Base-by-base conservation (phyloP, 2,329 filamentous ascomycete genomes). In the Parastagonospora avenae region DNA sequence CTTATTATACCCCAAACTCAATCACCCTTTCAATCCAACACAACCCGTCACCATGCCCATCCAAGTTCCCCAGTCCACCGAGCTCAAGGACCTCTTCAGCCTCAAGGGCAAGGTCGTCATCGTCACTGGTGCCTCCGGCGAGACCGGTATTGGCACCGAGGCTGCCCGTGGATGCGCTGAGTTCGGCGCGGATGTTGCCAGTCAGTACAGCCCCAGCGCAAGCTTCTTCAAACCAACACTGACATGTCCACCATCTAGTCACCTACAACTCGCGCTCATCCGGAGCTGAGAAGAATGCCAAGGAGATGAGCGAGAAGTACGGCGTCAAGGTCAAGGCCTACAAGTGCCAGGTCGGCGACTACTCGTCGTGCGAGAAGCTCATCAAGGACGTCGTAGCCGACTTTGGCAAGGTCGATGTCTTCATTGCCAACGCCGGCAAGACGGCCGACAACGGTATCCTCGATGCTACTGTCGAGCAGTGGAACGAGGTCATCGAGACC, bases 401-500 rank as follows among this genome's bases (percentile, higher is more conserved):
- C 68, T 92, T 92, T 62, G 85, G 85, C 73, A 81, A 85, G 75
- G 82, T 88, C 65, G 85, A 88, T 65, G 82, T 81, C 63, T 86
- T 87, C 74, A 82, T 88, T 59, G 85, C 85, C 74, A 88, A 88
- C 73, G 87, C 88, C 15, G 88, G 88, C 49, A 83, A 85, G 54
- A 90, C 88, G 5, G 87, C 88, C 60, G 82, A 87, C 76, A 78
- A 77, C 48, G 88, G 87, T 50, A 81, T 90, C 67, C 78, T 90
- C 42, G 88, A 91, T 56, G 85, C 85, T 68, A 82, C 84, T 19
- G 85, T 89, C 16, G 81, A 87, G 67, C 89, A 91, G 69, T 85
- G 85, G 70, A 85, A 92, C 70, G 83, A 86, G 73, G 90, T 96
- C 79, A 82, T 96, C 74, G 84, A 89, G 64, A 87, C 93, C 67